Evolutionary conservation across 129 eudicot species (phyloP), one percentile per base, ranked within the genome.

Genomic region (Centella asiatica): DNA sequence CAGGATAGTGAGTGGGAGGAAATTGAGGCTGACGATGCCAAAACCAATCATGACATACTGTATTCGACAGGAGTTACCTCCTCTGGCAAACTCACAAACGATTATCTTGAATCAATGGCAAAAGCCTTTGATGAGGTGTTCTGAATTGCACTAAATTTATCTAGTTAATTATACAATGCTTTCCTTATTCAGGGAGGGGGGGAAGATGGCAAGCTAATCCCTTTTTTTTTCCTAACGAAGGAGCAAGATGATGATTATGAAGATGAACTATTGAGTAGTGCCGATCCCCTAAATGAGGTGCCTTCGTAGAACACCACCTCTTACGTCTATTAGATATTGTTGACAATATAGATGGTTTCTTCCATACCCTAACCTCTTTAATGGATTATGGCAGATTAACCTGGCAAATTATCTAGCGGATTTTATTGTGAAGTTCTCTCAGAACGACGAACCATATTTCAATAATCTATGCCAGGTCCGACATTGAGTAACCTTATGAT

Each of bases 1-100:
- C 86, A 92, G 96, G 96, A 82, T 76, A 77, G 88, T 80, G 99
- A 92, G 29, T 92, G 96, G 96, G 99, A 92, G 75, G 95, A 92
- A 81, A 82, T 81, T 55, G 72, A 80, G 51, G 82, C 80, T 44
- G 94, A 71, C 65, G 87, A 84, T 70, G 70, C 49, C 6, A 87
- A 83, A 61, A 46, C 64, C 17, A 74, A 78, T 57, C 72, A 69
- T 72, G 82, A 76, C 45, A 78, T 81, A 34, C 66, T 76, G 25
- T 73, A 50, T 72, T 65, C 86, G 8, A 67, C 78, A 27, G 76
- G 69, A 44, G 69, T 79, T 9, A 61, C 83, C 64, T 72, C 87
- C 39, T 80, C 76, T 67, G 69, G 81, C 67, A 80, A 85, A 72
- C 88, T 94, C 15, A 60, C 85, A 20, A 45, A 82, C 62, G 85